Evolutionary conservation across 768 basidiomycete species (phyloP).

Genomic region (Steccherinum ochraceum): DNA sequence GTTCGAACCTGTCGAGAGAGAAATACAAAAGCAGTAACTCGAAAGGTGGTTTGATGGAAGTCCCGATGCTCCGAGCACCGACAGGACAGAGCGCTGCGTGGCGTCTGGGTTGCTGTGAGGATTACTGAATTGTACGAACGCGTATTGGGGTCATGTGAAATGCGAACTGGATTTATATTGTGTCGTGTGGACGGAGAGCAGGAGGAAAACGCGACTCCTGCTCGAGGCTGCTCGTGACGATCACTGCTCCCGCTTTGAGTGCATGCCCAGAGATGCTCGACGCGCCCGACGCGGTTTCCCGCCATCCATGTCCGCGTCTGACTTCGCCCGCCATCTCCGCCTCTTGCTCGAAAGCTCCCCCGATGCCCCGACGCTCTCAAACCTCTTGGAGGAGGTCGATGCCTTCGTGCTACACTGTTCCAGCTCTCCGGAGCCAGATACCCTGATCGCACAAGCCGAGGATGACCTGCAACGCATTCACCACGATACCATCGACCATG

Average conservation of each 20-base stretch:
- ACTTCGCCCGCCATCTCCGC: constrained; percentile 47
- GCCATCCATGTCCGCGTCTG: constrained; percentile 28
- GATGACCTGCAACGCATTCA: constrained; percentile 62
- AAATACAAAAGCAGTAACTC: constrained; percentile 8
- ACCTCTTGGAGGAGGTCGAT: constrained; percentile 45
- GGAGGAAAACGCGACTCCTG: background rate
- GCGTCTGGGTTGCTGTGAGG: too few relatives aligned
- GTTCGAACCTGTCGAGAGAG: constrained; percentile 26
- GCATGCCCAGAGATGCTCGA: background rate
- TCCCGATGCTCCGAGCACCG: background rate
- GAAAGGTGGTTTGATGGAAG: background rate
- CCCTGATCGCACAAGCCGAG: constrained; percentile 45
- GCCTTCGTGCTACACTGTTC: constrained; percentile 47
- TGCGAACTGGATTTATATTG: background rate
- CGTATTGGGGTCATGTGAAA: background rate
- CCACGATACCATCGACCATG: constrained; percentile 59
- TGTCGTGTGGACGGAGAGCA: background rate
- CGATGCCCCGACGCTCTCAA: constrained; percentile 44
- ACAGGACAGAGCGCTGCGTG: too few relatives aligned
- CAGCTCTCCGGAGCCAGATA: constrained; percentile 39
- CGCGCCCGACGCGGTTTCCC: background rate
- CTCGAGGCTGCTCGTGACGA: background rate
- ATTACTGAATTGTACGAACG: too few relatives aligned
- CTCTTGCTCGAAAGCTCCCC: constrained; percentile 47
- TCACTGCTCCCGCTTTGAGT: background rate